phyloP scores from a whole-genome alignment of 2,329 filamentous ascomycete species.

The Aspergillus ibericus region DNA sequence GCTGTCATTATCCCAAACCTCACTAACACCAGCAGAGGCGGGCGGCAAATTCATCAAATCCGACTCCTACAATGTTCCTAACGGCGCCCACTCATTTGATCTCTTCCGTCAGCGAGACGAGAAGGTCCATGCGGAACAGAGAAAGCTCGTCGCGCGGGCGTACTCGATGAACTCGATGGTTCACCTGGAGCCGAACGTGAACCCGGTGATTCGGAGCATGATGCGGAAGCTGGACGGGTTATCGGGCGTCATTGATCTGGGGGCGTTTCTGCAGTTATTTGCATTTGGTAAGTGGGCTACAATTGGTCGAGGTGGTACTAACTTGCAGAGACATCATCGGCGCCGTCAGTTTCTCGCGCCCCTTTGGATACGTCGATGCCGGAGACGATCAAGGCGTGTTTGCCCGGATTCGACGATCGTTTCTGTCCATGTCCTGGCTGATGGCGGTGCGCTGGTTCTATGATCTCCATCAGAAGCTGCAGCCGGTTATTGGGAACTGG shows the following conservation, averaged over 20 bases:
- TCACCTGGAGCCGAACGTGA: conserved; percentile 1
- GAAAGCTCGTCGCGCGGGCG: not conserved
- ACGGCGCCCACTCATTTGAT: not conserved
- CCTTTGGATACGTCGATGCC: not conserved
- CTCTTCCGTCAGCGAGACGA: not conserved
- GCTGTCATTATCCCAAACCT: not conserved
- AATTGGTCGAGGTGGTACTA: not conserved
- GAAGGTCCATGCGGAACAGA: not conserved
- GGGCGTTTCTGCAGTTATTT: not conserved
- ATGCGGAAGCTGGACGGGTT: conserved; percentile 1
- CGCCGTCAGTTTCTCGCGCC: conserved; percentile 2
- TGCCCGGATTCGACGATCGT: not conserved
- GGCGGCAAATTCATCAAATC: not conserved
- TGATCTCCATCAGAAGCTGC: not conserved
- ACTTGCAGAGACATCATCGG: conserved; percentile 1
- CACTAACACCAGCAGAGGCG: not conserved
- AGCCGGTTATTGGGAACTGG: not conserved
- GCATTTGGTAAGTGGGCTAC: not conserved
- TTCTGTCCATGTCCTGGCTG: conserved; percentile 1
- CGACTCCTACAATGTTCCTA: not conserved
- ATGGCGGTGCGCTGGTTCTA: not conserved
- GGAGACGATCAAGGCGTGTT: not conserved
- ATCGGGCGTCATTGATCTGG: not conserved
- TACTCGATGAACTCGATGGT: conserved; percentile 2
- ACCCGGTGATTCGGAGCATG: not conserved